Evolutionary conservation across 1,284 basidiomycete species (phyloP), one percentile per base, ranked within the genome.

Genomic region (Ceratobasidium sp.): DNA sequence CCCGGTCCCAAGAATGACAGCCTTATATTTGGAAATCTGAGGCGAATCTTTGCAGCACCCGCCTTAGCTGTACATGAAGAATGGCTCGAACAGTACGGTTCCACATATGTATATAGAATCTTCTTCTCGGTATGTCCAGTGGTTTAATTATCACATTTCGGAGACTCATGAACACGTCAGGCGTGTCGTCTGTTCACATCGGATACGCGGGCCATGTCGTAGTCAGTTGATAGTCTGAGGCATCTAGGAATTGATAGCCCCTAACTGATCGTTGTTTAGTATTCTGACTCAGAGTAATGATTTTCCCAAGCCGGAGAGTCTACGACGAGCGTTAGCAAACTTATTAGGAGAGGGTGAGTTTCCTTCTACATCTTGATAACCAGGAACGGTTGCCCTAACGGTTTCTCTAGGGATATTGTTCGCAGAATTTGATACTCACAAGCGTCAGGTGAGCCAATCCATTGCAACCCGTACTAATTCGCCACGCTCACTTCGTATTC

Each of bases 61-160:
- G 87, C 89, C 78, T 74, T 86, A 1, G 84, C 84, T 0, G 79
- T 88, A 38, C 86, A 89, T 40, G 88, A 91, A 69, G 81, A 87
- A 81, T 93, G 92, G 92, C 82, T 87, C 0, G 81, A 85, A 56
- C 80, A 89, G 78, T 91, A 91, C 79, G 92, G 92, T 0, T 76
- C 74, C 28, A 80, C 80, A 2, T 64, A 80, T 50, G 46, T 54
- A 26, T 79, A 74, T 42, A 77, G 77, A 7, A 77, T 61, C 1
- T 65, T 82, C 46, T 68, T 82, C 10, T 70, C 69, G 33, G 81
- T 82, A 73, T 20, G 78, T 73, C 3, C 15, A 28, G 3, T 26
- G n/a, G 17, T 23, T 48, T 20, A 23, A 26, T 13, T 28, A 28
- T 7, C 1, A 12, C 15, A 38, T 20, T 20, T 26, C 15, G 23